Evolutionary conservation across 176 grass and related monocot genomes (phyloP).

Genomic region (Carex littledalei): DNA sequence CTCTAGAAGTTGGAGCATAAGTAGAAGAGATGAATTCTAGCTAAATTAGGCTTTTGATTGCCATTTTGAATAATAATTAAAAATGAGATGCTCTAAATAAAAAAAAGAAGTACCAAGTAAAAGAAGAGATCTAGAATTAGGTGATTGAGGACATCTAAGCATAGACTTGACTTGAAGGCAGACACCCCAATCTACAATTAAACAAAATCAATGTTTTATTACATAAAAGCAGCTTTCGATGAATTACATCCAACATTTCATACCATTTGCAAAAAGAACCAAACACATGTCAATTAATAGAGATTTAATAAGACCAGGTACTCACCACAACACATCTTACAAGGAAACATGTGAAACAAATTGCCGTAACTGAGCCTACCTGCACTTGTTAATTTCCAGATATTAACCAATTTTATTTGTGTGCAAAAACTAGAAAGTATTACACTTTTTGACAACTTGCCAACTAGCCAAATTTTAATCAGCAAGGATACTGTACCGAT

Average conservation of each 20-base stretch:
- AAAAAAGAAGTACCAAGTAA: conserved; percentile 30
- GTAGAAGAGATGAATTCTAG: background rate
- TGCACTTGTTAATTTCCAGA: conserved; percentile 22
- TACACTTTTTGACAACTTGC: background rate
- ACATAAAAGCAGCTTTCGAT: background rate
- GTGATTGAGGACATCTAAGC: conserved; percentile 31
- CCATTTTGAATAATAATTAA: background rate
- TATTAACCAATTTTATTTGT: background rate
- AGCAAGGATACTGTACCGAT: background rate
- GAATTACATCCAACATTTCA: background rate
- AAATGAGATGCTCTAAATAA: background rate
- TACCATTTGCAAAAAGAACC: background rate
- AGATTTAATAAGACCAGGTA: conserved; percentile 18
- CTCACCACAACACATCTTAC: conserved; percentile 85
- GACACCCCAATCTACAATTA: conserved; percentile 34
- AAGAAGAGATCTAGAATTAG: conserved; percentile 33
- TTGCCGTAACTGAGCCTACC: conserved; percentile 79
- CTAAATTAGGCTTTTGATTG: background rate
- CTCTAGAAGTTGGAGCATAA: background rate
- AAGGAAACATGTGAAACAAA: conserved; percentile 79
- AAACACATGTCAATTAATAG: background rate
- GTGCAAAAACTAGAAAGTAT: background rate
- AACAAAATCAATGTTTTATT: background rate
- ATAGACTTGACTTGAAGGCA: conserved; percentile 21
- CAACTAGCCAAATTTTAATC: background rate